phyloP scores from a whole-genome alignment of 164 flowering plant genomes.

The Magnolia officinalis region DNA sequence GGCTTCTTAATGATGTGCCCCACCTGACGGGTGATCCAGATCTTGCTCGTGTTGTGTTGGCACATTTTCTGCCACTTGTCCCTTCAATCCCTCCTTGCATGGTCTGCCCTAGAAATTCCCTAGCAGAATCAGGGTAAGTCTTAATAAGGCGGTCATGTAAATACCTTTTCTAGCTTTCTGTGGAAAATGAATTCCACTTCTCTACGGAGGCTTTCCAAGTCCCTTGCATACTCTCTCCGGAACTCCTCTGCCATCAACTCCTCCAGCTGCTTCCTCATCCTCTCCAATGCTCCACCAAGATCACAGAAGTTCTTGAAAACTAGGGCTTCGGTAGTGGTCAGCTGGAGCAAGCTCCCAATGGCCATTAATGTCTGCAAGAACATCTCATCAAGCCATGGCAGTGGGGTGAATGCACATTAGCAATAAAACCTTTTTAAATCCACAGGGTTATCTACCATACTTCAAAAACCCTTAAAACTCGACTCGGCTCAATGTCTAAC shows the following conservation, averaged over 20 bases:
- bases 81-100: background rate
- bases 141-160: background rate
- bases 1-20: too few relatives aligned
- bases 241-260: constrained; percentile 48
- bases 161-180: constrained; percentile 52
- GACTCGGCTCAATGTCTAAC: background rate
- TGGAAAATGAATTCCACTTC: constrained; percentile 66
- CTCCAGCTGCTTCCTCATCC: constrained; percentile 50
- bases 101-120: background rate
- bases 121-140: background rate
- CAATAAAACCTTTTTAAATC: background rate
- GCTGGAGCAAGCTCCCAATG: constrained; percentile 64
- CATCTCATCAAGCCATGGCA: background rate
- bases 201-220: constrained; percentile 61
- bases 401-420: background rate
- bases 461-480: background rate
- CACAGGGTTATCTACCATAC: background rate
- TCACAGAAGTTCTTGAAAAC: constrained; percentile 60
- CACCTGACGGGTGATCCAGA: too few relatives aligned
- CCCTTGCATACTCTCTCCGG: constrained; percentile 51
- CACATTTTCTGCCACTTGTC: background rate
- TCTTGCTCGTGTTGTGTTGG: background rate
- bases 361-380: constrained; percentile 62
- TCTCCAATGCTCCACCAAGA: constrained; percentile 58
- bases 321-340: constrained; percentile 45